phyloP scores from a whole-genome alignment of 352 stramenopile species.

The Globisporangium heterothallicum region DNA sequence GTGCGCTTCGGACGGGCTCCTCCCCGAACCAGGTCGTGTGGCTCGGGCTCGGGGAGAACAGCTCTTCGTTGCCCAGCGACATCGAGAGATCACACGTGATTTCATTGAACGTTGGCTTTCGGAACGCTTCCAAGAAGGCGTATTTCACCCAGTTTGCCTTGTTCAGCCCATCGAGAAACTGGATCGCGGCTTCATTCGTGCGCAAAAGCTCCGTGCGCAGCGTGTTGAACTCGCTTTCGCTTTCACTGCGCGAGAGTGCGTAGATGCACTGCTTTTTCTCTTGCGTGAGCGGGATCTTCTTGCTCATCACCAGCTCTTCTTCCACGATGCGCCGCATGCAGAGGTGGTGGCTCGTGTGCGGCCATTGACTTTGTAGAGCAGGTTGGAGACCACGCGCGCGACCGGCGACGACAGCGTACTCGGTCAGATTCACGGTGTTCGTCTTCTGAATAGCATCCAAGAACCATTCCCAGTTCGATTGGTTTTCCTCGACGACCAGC shows the following conservation, averaged over 20 bases:
- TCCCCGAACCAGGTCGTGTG: constrained; percentile 61
- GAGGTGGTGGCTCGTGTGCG: constrained; percentile 55
- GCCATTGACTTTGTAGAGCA: constrained; percentile 46
- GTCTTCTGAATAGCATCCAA: constrained; percentile 39
- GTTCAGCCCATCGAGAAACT: constrained; percentile 53
- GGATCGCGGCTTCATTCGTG: constrained; percentile 45
- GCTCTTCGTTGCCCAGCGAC: constrained; percentile 32
- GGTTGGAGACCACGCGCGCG: constrained; percentile 45
- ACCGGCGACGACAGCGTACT: constrained; percentile 66
- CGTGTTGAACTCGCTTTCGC: constrained; percentile 61
- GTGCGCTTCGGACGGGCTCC: constrained; percentile 49
- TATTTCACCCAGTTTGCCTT: constrained; percentile 73
- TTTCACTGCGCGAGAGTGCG: constrained; percentile 62
- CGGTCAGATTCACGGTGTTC: constrained; percentile 38
- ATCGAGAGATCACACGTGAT: constrained; percentile 60
- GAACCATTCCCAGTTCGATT: constrained; percentile 78
- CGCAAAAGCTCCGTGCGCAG: constrained; percentile 43
- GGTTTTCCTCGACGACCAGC: constrained; percentile 56
- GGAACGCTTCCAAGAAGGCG: constrained; percentile 60
- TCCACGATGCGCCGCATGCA: constrained; percentile 73
- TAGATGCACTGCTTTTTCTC: constrained; percentile 72
- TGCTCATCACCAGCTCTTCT: constrained; percentile 51
- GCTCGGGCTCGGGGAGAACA: constrained; percentile 30
- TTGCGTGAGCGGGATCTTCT: constrained; percentile 53
- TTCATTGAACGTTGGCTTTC: constrained; percentile 66